These are phyloP conservation scores for Stemphylium lycopersici DNA, from an alignment of 2,329 filamentous ascomycete genomes.

Conservation along the genomic window DNA sequence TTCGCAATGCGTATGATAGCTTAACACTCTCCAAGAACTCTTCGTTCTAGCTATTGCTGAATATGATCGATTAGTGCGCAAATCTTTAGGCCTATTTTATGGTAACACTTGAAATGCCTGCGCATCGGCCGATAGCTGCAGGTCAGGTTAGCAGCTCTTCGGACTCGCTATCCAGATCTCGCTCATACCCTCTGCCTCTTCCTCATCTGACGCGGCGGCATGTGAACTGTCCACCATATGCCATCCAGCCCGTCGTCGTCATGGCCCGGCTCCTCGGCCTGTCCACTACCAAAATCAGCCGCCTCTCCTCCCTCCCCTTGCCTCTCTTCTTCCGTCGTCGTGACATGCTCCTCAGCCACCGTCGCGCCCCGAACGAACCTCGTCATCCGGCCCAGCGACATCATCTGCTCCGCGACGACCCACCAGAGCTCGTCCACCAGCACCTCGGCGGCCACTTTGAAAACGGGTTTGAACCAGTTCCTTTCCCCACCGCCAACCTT, in stretches of 20 bases:
- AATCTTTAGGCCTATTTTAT: too few species aligned
- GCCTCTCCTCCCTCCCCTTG: conserved; percentile 3
- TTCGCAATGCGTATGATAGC: too few species aligned
- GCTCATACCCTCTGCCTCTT: neutral
- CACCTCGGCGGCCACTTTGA: conserved; percentile 5
- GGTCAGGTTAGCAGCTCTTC: neutral
- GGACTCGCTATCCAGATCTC: neutral
- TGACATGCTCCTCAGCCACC: conserved; percentile 6
- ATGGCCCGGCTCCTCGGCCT: conserved; percentile 1
- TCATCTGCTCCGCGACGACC: conserved; percentile 5
- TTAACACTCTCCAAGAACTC: too few species aligned
- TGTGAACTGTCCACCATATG: conserved; percentile 5
- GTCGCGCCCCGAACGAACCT: conserved; percentile 5
- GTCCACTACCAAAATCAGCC: conserved; percentile 1
- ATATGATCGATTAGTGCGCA: too few species aligned
- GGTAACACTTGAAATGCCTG: too few species aligned
- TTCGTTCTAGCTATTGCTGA: too few species aligned
- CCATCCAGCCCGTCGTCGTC: conserved; percentile 4
- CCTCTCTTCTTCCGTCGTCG: conserved; percentile 6
- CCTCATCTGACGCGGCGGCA: neutral
- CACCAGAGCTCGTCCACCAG: conserved; percentile 5
- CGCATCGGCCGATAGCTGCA: neutral
- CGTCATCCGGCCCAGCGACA: conserved; percentile 1
- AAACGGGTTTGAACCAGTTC: conserved; percentile 6
- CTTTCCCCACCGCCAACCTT: conserved; percentile 3